Evolutionary conservation across 345 rosid genomes (phyloP).

Genomic region (Arabidopsis arenosa): DNA sequence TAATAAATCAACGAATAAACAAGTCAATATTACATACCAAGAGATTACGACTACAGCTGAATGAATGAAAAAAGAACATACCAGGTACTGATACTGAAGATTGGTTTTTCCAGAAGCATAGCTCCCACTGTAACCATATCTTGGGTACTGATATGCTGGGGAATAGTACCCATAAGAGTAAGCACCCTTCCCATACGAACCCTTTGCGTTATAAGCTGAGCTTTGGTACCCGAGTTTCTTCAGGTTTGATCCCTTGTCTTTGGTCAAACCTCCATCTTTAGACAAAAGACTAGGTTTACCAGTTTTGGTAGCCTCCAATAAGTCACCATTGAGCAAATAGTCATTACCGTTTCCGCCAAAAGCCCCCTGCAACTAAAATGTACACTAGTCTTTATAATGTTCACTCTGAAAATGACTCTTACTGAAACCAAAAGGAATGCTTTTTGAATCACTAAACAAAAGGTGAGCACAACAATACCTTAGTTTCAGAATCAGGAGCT

Average conservation of each 20-base stretch:
- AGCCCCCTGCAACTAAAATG: conserved; percentile 40
- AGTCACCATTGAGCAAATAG: conserved; percentile 10
- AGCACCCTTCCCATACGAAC: conserved; percentile 50
- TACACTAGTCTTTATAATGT: conserved; percentile 27
- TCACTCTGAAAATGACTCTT: conserved; percentile 53
- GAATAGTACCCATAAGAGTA: conserved; percentile 45
- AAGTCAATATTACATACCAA: background rate
- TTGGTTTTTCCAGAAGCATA: conserved; percentile 61
- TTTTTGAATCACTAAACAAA: conserved; percentile 27
- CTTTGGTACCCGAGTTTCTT: conserved; percentile 53
- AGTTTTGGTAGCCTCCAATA: conserved; percentile 41
- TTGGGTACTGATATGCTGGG: conserved; percentile 55
- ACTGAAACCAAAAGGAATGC: conserved; percentile 46
- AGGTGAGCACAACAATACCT: conserved; percentile 45
- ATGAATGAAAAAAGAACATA: conserved; percentile 42
- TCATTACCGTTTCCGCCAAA: conserved; percentile 33
- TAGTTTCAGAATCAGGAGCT: conserved; percentile 43
- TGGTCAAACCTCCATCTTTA: conserved; percentile 45
- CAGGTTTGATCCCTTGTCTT: conserved; percentile 48
- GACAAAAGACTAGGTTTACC: conserved; percentile 41
- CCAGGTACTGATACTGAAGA: conserved; percentile 48
- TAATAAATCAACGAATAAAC: background rate
- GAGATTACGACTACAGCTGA: background rate
- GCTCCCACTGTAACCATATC: conserved; percentile 54
- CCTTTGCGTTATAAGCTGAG: conserved; percentile 48